phyloP scores from a whole-genome alignment of 2,329 filamentous ascomycete genomes.

The Aspergillus pseudonomiae region DNA sequence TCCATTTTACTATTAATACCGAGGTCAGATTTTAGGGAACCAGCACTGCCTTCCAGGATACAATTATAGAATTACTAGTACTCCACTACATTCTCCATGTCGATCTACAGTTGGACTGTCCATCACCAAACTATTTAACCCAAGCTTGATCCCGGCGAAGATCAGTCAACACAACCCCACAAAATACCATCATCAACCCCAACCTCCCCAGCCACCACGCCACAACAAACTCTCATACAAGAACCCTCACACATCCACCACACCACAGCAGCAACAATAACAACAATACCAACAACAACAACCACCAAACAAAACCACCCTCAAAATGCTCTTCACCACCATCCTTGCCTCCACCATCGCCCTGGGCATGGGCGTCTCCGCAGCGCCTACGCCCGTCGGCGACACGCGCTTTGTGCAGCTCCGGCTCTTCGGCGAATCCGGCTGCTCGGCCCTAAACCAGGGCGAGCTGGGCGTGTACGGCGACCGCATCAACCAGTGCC shows the following conservation, averaged over 20 bases:
- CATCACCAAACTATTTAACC: not conserved
- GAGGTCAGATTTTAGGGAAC: not conserved
- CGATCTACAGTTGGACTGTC: not conserved
- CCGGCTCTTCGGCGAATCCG: slow-evolving; percentile 20
- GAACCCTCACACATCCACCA: too few species aligned
- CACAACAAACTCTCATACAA: too few species aligned
- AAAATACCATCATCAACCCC: not conserved
- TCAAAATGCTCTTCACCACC: slow-evolving; percentile 5
- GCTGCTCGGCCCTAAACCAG: slow-evolving; percentile 18
- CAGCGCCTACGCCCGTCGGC: slow-evolving; percentile 6
- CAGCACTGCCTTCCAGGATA: not conserved
- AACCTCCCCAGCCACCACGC: not conserved
- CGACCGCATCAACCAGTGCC: slow-evolving; percentile 18
- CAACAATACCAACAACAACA: not conserved
- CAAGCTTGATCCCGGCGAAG: not conserved
- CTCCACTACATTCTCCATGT: not conserved
- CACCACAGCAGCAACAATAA: too few species aligned
- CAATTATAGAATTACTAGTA: not conserved
- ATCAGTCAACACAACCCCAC: not conserved
- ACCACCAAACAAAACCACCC: not conserved
- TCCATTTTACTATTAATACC: too few species aligned
- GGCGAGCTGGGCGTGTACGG: slow-evolving; percentile 24
- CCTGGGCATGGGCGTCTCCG: slow-evolving; percentile 13
- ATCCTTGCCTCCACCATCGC: slow-evolving; percentile 9
- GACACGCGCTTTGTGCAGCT: slow-evolving; percentile 21